Conservation (phyloP, 2,329 filamentous ascomycete genomes). For the Fusarium heterosporum region DNA sequence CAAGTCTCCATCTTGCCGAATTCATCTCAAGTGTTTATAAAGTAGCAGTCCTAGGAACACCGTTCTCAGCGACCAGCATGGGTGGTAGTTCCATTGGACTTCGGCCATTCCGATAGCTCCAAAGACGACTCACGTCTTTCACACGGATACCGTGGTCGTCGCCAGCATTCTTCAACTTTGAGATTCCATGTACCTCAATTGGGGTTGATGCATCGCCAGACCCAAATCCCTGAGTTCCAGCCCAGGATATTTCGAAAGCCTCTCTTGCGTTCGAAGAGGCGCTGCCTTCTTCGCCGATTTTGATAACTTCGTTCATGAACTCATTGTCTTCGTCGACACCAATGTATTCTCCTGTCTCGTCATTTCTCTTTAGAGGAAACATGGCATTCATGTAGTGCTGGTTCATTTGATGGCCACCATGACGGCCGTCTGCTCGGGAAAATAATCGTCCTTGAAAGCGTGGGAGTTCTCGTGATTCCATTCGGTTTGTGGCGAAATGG, state of each 20-base stretch:
- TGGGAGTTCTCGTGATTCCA: slow-evolving; percentile 60
- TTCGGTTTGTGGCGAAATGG: slow-evolving; percentile 67
- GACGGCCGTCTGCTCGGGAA: slow-evolving; percentile 58
- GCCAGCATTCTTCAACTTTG: slow-evolving; percentile 44
- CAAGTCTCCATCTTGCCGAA: neutral
- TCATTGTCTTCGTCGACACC: slow-evolving; percentile 63
- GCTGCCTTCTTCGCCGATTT: slow-evolving; percentile 58
- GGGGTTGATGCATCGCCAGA: slow-evolving; percentile 51
- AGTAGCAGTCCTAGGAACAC: slow-evolving; percentile 55
- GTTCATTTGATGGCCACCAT: slow-evolving; percentile 68
- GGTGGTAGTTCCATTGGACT: slow-evolving; percentile 60
- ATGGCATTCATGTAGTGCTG: slow-evolving; percentile 73
- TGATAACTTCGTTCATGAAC: slow-evolving; percentile 71
- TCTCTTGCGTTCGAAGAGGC: slow-evolving; percentile 59
- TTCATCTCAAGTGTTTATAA: slow-evolving; percentile 43
- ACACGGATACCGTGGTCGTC: slow-evolving; percentile 59
- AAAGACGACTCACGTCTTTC: slow-evolving; percentile 70
- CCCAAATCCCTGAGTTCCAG: slow-evolving; percentile 55
- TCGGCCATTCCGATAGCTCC: slow-evolving; percentile 71
- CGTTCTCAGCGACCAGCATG: slow-evolving; percentile 51
- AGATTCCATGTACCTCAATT: slow-evolving; percentile 55
- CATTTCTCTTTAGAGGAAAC: slow-evolving; percentile 64
- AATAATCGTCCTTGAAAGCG: slow-evolving; percentile 74
- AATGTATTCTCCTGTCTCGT: slow-evolving; percentile 55
- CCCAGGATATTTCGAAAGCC: slow-evolving; percentile 61